Base-by-base conservation (phyloP, 2,329 filamentous ascomycete genomes). In the Penicillium concentricum region DNA sequence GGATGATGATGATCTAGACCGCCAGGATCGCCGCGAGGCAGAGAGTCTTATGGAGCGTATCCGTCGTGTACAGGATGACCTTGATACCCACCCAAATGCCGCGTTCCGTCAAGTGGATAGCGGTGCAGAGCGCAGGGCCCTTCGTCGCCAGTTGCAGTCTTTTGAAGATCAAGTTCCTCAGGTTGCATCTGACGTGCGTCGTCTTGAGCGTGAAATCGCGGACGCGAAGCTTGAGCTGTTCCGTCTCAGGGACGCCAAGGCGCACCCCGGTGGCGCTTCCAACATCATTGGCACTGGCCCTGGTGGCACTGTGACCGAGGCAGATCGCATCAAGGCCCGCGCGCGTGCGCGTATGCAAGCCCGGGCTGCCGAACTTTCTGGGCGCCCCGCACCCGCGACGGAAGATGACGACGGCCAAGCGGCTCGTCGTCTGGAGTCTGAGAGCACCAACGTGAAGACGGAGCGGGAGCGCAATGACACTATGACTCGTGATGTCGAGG, bases 261-360 rank as follows among this genome's bases (percentile, higher is more conserved):
- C 90, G 3, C 85, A 97, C 71, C 94, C 94, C 3, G 84, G 87
- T 62, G 91, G 89, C 69, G 88, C 91, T 10, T 82, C 89, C 20
- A 83, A 87, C 30, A 91, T 99, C 61, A 85, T 97, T 57, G 94
- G 94, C 44, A 97, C 93, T 59, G 94, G 94, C 10, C 93, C 92
- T 56, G 93, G 93, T 42, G 94, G 94, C 51, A 78, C 86, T 43
- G 86, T 99, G 41, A 99, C 94, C 0, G 94, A 99, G 75, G 89
- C 91, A 4, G 94, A 99, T 76, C 87, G 93, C 52, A 84, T 97
- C 64, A 97, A 97, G 79, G 94, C 94, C 35, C 87, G 92, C 65
- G 93, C 94, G 32, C 96, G 92, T 77, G 93, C 93, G 38, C 96
- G 97, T 87, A 99, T 99, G 94, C 93, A 97, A 77, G 92, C 96